Base-by-base conservation (phyloP, 2,329 filamentous ascomycete species). In the Colletotrichum zoysiae region DNA sequence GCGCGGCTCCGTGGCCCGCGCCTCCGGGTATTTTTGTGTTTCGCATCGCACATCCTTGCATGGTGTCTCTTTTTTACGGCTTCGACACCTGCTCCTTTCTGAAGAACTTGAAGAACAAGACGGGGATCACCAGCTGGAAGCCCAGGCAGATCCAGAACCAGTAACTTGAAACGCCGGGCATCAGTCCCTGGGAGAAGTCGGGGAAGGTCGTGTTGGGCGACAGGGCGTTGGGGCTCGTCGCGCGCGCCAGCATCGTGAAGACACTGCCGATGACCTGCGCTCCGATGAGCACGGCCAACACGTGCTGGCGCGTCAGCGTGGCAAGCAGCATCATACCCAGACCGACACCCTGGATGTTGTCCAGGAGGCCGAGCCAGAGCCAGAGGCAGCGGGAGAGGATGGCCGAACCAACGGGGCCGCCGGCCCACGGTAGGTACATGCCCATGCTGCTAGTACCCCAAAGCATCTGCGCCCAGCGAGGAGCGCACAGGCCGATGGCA, bases 251-350 rank as follows among this genome's bases (percentile, higher is more conserved):
- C 48, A 92, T 92, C 2, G 90, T 92, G 3, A 87, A 88, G 5
- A 88, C 79, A 6, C 87, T 88, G 16, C 90, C 90, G 30, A 92
- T 77, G 11, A 91, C 85, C 79, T 92, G 90, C 3, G 89, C 89
- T 1, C 82, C 84, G 50, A 91, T 84, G 30, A 92, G 81, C 0
- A 89, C 88, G 74, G 89, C 90, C 65, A 87, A 85, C 68, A 92
- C 89, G 76, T 92, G 90, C 78, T 91, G 85, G 26, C 90, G 83
- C 1, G 90, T 92, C 74, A 91, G 79, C 0, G 90, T 92, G 77
- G 91, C 89, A 53, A 92, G 80, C 5, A 92, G 82, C 63, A 92
- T 88, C 89, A 92, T 92, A 65, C 90, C 90, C 66, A 92, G 87
- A 2, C 90, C 90, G 2, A 92, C 86, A 50, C 89, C 89, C 78